Evolutionary conservation across 2,329 filamentous ascomycete species (phyloP), one percentile per base, ranked within the genome.

Genomic region (Sodiomyces alkalinus): DNA sequence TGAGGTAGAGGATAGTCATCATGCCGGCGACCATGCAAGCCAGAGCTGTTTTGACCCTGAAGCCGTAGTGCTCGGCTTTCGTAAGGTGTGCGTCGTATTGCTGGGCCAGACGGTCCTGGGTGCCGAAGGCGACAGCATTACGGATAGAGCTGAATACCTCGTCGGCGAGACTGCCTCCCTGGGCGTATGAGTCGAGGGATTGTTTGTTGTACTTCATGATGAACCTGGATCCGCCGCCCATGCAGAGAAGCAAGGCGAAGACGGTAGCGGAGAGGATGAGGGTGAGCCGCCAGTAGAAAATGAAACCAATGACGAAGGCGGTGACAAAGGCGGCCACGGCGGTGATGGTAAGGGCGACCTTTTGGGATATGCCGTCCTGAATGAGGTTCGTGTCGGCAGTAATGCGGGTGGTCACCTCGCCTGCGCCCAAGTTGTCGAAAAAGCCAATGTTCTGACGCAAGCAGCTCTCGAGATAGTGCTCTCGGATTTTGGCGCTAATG

Each of bases 121-220:
- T 94, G 23, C 83, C 83, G 45, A 94, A 98, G 17, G 90, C 90
- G 6, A 82, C 74, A 6, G 87, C 80, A 45, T 92, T 96, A 37
- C 90, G 75, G 40, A 96, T 79, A 2, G 86, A 94, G 50, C 82
- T 86, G 43, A 98, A 69, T 30, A 94, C 87, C 54, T 98, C 90
- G 46, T 96, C 90, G 4, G 83, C 87, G 9, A 96, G 68, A 2
- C 78, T 86, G 32, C 86, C 87, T 38, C 86, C 87, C 27, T 74
- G 62, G 16, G 82, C 86, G 44, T 92, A 93, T 0, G 82, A 72
- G 29, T 77, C 63, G 27, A 94, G 62, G 2, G 80, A 78, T 32
- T 71, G 58, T 53, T 85, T 87, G 53, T 77, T 86, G 52, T 69
- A 87, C 48, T 75, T 82, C 47, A 92, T 62, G 42, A 93, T 78